Percentiles rank a stretch among this genome's conserved stretches.
These are phyloP conservation scores for Aotearoamyces nothofagi DNA, from an alignment of 2,329 filamentous ascomycete genomes.

Conservation along the genomic window DNA sequence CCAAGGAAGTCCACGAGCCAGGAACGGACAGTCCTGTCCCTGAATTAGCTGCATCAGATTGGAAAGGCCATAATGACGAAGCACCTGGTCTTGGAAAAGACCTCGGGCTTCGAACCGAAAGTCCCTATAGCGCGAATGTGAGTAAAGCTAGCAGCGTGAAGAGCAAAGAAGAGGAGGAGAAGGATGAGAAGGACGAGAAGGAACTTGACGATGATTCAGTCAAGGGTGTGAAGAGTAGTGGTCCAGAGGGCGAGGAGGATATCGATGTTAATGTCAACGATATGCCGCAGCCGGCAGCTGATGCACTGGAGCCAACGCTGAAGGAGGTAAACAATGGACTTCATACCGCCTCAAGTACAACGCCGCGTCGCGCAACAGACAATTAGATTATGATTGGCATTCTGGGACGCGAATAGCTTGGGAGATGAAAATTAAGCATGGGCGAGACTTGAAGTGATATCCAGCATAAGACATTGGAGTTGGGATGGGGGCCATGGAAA, in stretches of 20 bases:
- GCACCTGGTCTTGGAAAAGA: constrained; percentile 39
- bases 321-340: constrained; percentile 10
- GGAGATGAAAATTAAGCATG: too few species aligned
- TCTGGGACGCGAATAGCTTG: too few species aligned
- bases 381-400: too few species aligned
- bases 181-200: neutral
- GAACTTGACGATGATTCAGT: constrained; percentile 4
- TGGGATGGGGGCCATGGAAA: too few species aligned
- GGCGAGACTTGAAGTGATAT: too few species aligned
- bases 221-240: constrained; percentile 6
- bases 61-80: constrained; percentile 44
- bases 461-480: too few species aligned
- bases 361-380: constrained; percentile 8
- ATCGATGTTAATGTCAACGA: constrained; percentile 10
- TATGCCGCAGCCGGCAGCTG: constrained; percentile 9
- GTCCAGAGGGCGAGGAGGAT: constrained; percentile 13
- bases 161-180: constrained; percentile 16
- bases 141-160: constrained; percentile 60
- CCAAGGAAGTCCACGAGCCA: constrained; percentile 46
- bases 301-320: constrained; percentile 10
- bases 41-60: too few species aligned
- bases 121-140: constrained; percentile 47
- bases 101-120: constrained; percentile 52
- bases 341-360: constrained; percentile 16
- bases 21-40: constrained; percentile 50